Base-by-base conservation (phyloP, 1,139 yeast species). In the Blastobotrys serpentis region DNA sequence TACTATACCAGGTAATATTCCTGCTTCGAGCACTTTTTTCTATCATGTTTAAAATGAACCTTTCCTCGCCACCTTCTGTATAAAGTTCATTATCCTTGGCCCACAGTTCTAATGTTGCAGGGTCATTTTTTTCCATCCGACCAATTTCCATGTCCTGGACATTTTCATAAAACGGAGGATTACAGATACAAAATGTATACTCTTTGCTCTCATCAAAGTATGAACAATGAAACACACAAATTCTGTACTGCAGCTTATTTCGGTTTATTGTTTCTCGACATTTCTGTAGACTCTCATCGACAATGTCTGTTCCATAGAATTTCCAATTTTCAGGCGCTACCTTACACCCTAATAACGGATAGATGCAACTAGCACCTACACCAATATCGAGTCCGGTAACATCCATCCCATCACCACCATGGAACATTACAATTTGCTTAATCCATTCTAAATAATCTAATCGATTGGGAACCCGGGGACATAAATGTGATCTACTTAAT, bases 161-260 rank as follows among this genome's bases (percentile, higher is more conserved):
- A 1, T 70, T 63, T 2, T 56, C 51, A 52, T 73, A 75, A 49
- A 75, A 75, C 1, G 79, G 79, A 10, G 79, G 79, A 49, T 75
- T 75, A 52, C 78, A 73, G 54, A 74, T 61, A 6, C 67, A 61
- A 45, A 73, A 69, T n/a, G 56, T 40, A 42, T n/a, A 40, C 44
- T 14, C 29, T 40, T 29, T 36, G 18, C n/a, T n/a, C n/a, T 43
- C 26, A 4, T 26, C 46, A 17, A 33, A 33, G 17, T 14, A 33
- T 14, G 38, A 33, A 11, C 38, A 14, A 6, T 42, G 39, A 13
- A 39, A 19, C 5, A 49, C 19, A 14, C 42, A n/a, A n/a, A 55
- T 47, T 3, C 53, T 39, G 13, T 36, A 38, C 8, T 22, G 42
- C 7, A 48, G 23, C 8, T n/a, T 36, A 52, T 71, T 72, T 2